A percentile compares a stretch with the other conserved stretches of the same genome.
Evolutionary conservation across 176 grass and related monocot species (phyloP).

Genomic region (Juncus effusus): DNA sequence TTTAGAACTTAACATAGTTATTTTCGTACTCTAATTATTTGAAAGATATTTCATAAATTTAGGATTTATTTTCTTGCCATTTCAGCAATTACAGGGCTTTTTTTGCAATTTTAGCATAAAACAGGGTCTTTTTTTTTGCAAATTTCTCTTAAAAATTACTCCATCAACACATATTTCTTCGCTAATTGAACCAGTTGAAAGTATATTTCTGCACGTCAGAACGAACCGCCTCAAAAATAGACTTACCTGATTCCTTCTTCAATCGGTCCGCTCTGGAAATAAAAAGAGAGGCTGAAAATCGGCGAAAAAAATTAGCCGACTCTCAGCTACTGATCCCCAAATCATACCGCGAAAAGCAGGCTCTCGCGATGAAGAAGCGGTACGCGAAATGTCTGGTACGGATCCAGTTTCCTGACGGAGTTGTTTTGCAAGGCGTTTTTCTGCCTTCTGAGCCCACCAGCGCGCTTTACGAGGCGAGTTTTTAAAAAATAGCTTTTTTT

Average conservation of each 20-base stretch:
- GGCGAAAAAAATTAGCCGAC: slow-evolving; percentile 70
- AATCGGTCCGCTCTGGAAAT: slow-evolving; percentile 53
- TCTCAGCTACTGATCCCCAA: slow-evolving; percentile 83
- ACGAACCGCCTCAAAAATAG: slow-evolving; percentile 48
- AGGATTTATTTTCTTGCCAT: too few species aligned
- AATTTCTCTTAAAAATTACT: too few species aligned
- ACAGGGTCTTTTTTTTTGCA: too few species aligned
- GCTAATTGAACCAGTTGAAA: slow-evolving; percentile 40
- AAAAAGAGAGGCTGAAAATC: slow-evolving; percentile 67
- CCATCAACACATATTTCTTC: too few species aligned
- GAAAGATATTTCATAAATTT: too few species aligned
- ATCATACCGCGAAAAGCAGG: slow-evolving; percentile 87
- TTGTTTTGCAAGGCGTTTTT: slow-evolving; percentile 80
- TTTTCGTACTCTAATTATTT: too few species aligned
- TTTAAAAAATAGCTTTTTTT: too few species aligned
- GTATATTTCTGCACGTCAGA: slow-evolving; percentile 70
- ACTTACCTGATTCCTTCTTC: slow-evolving; percentile 84
- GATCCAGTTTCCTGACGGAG: slow-evolving; percentile 88
- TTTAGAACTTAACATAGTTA: too few species aligned
- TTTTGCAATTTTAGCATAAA: too few species aligned
- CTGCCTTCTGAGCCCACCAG: slow-evolving; percentile 62
- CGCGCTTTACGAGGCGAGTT: slow-evolving; percentile 64
- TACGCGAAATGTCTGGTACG: slow-evolving; percentile 64
- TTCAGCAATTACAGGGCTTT: too few species aligned
- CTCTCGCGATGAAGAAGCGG: slow-evolving; percentile 56